Base-by-base conservation (phyloP, 108 stramenopile species). In the Parmales sp. region DNA sequence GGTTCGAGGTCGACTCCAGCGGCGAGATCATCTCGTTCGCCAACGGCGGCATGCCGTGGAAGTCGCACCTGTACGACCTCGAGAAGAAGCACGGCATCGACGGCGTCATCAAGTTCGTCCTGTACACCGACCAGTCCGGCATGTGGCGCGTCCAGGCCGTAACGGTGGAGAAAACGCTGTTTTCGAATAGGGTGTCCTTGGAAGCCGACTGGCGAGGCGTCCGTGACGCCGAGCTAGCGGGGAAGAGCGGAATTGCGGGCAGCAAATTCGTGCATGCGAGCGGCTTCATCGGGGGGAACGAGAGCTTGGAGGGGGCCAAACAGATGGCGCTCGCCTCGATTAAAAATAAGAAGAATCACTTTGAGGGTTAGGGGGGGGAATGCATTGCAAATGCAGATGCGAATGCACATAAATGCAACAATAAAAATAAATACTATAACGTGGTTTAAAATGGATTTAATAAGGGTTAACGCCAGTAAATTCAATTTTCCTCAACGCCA, bases 81-180 rank as follows among this genome's bases (percentile, higher is more conserved):
- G 98, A 98, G 70, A 79, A 83, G 38, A 71, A 82, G 38, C 70
- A 79, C 39, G 69, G 54, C 6, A 65, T 80, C 65, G 83, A 86
- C 9, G 77, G 83, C 19, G 45, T 83, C 18, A 78, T 94, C 72
- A 92, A 95, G 69, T 99, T 90, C 83, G 97, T 96, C 0, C 69
- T 99, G 64, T 99, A 96, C 71, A 83, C 82, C 0, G 96, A 99
- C 78, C 73, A 80, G 51, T 66, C 76, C 5, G 93, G 90, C 0
- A 89, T 88, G 83, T 99, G 96, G 98, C 74, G 98, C n/a, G 83
- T 97, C 26, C 98, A 99, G 77, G 93, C 92, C n/a, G 98, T 98
- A n/a, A 92, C 96, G 1, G 90, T 89, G 22, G 88, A 88, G 64
- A 90, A 87, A 18, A 83, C 80, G 63, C 85, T 81, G 0, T 99